These are phyloP conservation scores for Jatropha podagrica DNA, from an alignment of 441 rosid genomes.

Conservation along the genomic window DNA sequence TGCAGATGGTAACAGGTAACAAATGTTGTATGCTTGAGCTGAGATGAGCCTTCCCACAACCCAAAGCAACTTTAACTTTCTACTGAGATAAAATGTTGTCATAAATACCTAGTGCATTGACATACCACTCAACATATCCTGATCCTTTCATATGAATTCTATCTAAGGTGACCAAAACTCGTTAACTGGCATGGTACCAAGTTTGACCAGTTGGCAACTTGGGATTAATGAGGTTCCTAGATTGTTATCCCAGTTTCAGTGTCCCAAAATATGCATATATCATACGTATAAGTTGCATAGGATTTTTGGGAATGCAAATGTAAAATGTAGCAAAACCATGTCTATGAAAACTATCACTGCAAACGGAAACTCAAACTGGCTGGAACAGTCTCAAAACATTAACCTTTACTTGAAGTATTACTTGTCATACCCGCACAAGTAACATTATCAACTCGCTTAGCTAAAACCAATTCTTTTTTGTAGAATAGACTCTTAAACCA, in stretches of 20 bases:
- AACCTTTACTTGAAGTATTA: not conserved
- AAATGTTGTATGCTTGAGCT: not conserved
- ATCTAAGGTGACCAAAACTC: not conserved
- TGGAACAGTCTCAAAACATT: not conserved
- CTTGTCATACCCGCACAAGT: too few species aligned
- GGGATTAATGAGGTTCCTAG: not conserved
- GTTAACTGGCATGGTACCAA: not conserved
- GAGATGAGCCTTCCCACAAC: not conserved
- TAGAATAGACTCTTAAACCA: not conserved
- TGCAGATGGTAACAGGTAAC: not conserved
- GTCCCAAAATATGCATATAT: not conserved
- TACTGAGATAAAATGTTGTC: not conserved
- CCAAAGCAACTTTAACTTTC: not conserved
- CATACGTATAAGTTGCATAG: too few species aligned
- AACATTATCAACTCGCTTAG: not conserved
- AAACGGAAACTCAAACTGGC: not conserved
- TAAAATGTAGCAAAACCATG: not conserved
- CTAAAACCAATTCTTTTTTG: not conserved
- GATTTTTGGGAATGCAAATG: not conserved
- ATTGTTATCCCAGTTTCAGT: not conserved
- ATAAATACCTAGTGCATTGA: not conserved
- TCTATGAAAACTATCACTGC: not conserved
- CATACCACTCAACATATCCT: not conserved
- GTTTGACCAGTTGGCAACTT: not conserved
- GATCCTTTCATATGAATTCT: not conserved